phyloP scores from a whole-genome alignment of 352 stramenopile genomes.

The Sclerospora graminicola region DNA sequence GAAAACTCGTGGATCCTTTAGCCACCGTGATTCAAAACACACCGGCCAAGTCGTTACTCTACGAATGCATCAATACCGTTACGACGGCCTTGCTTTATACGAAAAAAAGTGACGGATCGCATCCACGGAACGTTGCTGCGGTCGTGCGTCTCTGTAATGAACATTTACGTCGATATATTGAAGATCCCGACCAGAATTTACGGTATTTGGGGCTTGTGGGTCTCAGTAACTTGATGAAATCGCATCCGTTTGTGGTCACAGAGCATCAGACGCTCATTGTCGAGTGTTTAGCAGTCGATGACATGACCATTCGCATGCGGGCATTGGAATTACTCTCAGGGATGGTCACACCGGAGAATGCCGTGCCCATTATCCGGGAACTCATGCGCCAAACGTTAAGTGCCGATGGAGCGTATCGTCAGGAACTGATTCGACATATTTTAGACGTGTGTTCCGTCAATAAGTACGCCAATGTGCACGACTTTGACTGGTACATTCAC shows the following conservation, averaged over 20 bases:
- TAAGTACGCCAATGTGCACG: conserved; percentile 96
- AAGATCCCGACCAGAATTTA: conserved; percentile 98
- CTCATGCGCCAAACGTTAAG: conserved; percentile 92
- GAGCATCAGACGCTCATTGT: conserved; percentile 95
- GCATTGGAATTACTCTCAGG: conserved; percentile 92
- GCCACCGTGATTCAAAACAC: conserved; percentile 96
- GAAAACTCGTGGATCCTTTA: conserved; percentile 97
- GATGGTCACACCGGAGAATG: conserved; percentile 95
- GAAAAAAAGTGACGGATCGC: conserved; percentile 91
- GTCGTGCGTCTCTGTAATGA: conserved; percentile 94
- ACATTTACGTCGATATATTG: conserved; percentile 93
- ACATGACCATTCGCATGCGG: conserved; percentile 97
- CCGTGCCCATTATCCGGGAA: conserved; percentile 93
- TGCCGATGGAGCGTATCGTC: conserved; percentile 90
- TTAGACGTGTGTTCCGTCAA: conserved; percentile 94
- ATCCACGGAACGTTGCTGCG: conserved; percentile 88
- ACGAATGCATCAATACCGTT: conserved; percentile 96
- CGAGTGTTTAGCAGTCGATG: conserved; percentile 94
- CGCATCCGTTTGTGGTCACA: conserved; percentile 90
- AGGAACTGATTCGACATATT: conserved; percentile 95
- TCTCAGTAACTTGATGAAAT: conserved; percentile 94
- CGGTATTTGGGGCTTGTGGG: conserved; percentile 98
- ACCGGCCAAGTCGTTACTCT: conserved; percentile 96
- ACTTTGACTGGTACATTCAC: conserved; percentile 98
- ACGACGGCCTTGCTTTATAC: conserved; percentile 95